Evolutionary conservation across 2,329 filamentous ascomycete species (phyloP).

Genomic region (Diaporthe humulicola): DNA sequence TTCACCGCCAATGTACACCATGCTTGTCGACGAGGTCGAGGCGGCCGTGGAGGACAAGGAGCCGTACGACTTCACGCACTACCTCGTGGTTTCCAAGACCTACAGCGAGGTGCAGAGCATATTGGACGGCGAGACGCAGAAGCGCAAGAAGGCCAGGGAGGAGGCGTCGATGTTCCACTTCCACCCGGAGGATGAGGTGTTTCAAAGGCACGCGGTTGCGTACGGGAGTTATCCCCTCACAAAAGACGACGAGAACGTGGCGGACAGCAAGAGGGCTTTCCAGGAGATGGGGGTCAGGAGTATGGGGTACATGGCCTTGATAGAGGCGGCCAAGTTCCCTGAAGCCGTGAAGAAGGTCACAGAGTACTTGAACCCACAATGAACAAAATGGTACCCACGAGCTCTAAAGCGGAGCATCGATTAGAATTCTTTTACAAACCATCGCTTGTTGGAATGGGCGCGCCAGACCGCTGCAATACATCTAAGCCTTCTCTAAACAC

Average conservation of each 20-base stretch:
- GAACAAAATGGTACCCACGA: constrained; percentile 41
- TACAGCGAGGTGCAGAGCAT: constrained; percentile 90
- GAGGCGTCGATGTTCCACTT: constrained; percentile 84
- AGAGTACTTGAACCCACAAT: constrained; percentile 76
- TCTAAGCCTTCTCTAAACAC: background rate
- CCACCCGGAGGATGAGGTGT: constrained; percentile 93
- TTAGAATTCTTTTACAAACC: background rate
- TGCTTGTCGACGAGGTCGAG: constrained; percentile 92
- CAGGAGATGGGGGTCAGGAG: constrained; percentile 92
- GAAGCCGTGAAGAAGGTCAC: constrained; percentile 81
- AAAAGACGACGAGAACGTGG: constrained; percentile 83
- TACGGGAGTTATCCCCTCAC: constrained; percentile 82
- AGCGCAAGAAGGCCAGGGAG: constrained; percentile 74
- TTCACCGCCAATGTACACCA: constrained; percentile 92
- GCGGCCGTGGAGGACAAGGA: constrained; percentile 91
- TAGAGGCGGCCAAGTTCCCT: constrained; percentile 84
- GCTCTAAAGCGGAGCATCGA: constrained; percentile 14
- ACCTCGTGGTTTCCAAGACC: constrained; percentile 91
- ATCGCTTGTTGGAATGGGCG: background rate
- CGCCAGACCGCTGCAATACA: background rate
- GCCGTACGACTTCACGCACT: constrained; percentile 93
- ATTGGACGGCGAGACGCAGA: constrained; percentile 77
- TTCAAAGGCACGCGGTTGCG: constrained; percentile 81
- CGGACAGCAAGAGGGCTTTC: constrained; percentile 94
- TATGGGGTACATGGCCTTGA: constrained; percentile 86